Percentiles rank a stretch among this genome's conserved stretches.
Evolutionary conservation across 495 filamentous ascomycete genomes (phyloP).

Genomic region (Penicillium cinerascens): DNA sequence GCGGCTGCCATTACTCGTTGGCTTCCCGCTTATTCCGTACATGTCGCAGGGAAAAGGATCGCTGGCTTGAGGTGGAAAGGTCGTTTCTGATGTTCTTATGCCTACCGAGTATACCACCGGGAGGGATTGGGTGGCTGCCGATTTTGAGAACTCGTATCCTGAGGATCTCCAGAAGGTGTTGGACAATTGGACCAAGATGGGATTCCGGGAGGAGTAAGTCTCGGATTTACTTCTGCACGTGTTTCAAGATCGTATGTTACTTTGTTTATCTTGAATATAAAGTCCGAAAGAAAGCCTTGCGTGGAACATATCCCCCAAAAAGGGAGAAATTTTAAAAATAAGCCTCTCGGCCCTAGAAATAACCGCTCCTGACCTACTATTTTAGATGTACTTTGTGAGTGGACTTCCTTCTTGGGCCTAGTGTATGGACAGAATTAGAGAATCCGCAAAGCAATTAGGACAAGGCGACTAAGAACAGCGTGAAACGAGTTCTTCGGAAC

Average conservation of each 20-base stretch:
- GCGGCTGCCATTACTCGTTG: conserved; percentile 36
- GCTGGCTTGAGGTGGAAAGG: conserved; percentile 31
- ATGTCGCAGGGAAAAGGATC: conserved; percentile 32
- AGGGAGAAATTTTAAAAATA: no score
- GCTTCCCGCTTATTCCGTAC: conserved; percentile 40
- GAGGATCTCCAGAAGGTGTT: conserved; percentile 30
- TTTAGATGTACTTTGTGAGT: no score
- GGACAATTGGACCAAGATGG: conserved; percentile 31
- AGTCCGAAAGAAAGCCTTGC: no score
- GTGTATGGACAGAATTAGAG: no score
- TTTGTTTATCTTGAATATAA: no score
- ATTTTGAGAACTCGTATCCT: conserved; percentile 35
- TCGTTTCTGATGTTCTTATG: conserved; percentile 38
- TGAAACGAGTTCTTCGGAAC: no score
- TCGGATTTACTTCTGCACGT: conserved; percentile 5
- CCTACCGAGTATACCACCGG: conserved; percentile 34
- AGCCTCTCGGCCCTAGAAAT: no score
- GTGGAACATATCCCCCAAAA: no score
- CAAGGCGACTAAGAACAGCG: no score
- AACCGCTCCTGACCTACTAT: no score
- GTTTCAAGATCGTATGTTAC: conserved; percentile 34
- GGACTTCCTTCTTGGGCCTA: no score
- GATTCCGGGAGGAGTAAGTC: conserved; percentile 24
- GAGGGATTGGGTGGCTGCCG: conserved; percentile 28
- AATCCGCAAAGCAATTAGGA: no score